phyloP scores from a whole-genome alignment of 352 stramenopile species.

The Sclerospora graminicola region DNA sequence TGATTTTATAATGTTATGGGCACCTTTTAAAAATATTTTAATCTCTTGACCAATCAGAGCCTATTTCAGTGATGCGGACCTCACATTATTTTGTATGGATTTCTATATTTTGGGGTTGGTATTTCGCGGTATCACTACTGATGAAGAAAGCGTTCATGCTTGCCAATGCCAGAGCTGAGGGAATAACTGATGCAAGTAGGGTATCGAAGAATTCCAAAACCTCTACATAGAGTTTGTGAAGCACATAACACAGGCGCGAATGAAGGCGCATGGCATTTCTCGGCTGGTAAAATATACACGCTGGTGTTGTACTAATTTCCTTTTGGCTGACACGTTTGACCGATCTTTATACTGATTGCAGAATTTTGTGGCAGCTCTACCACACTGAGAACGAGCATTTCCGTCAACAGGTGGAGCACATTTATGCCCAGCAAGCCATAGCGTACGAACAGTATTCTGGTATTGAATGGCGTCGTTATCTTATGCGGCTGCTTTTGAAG shows the following conservation, averaged over 20 bases:
- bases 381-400: constrained; percentile 52
- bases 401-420: constrained; percentile 53
- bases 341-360: constrained; percentile 4
- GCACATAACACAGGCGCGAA: constrained; percentile 50
- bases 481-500: constrained; percentile 1
- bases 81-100: too few relatives aligned
- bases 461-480: neutral
- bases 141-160: too few relatives aligned
- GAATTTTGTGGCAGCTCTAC: constrained; percentile 51
- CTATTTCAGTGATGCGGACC: too few relatives aligned
- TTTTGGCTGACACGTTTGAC: neutral
- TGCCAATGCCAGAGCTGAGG: constrained; percentile 47
- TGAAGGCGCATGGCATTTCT: constrained; percentile 54
- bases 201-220: constrained; percentile 72
- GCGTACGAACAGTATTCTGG: constrained; percentile 28
- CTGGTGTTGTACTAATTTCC: neutral
- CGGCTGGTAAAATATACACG: constrained; percentile 26
- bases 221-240: constrained; percentile 71
- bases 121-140: too few relatives aligned
- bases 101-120: too few relatives aligned
- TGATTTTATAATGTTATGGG: too few relatives aligned
- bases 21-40: too few relatives aligned
- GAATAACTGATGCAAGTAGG: constrained; percentile 55
- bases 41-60: too few relatives aligned
- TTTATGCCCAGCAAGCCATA: constrained; percentile 60